Conservation (phyloP, 2,329 filamentous ascomycete genomes). For the Esteya vermicola region DNA sequence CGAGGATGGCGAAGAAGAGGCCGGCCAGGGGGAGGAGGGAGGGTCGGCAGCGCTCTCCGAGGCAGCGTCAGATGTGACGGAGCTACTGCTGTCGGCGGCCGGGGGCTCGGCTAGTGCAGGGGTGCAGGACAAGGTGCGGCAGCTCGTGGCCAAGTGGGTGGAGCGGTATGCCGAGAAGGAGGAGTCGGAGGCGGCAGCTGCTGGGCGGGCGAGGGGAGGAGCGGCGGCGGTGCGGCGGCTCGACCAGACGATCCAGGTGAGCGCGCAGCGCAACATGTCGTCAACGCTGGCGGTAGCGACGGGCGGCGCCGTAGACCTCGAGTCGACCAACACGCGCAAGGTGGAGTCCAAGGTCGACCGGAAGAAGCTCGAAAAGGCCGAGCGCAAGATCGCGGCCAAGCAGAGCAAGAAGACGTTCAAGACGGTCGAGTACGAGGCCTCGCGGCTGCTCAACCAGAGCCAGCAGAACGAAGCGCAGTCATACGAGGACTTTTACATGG, state of each 20-base stretch:
- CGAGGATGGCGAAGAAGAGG: constrained; percentile 30
- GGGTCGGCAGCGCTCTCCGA: constrained; percentile 58
- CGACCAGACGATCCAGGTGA: constrained; percentile 90
- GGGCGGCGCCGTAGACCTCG: constrained; percentile 66
- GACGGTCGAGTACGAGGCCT: constrained; percentile 95
- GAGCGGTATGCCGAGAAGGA: constrained; percentile 67
- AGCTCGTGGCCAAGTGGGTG: constrained; percentile 82
- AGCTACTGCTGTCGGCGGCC: constrained; percentile 84
- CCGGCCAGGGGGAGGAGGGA: constrained; percentile 27
- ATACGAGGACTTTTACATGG: constrained; percentile 99
- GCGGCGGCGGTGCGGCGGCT: constrained; percentile 59
- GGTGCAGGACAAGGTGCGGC: constrained; percentile 64
- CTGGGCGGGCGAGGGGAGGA: constrained; percentile 53
- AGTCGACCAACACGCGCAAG: constrained; percentile 84
- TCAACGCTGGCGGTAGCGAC: constrained; percentile 82
- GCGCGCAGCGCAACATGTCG: constrained; percentile 87
- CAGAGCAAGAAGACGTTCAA: constrained; percentile 98
- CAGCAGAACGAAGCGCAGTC: constrained; percentile 58
- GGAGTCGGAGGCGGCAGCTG: constrained; percentile 33
- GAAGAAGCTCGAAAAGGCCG: constrained; percentile 98
- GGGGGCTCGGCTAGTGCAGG: constrained; percentile 54
- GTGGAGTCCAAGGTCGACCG: constrained; percentile 95
- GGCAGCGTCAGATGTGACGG: constrained; percentile 71
- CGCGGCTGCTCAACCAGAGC: constrained; percentile 69
- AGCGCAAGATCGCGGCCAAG: constrained; percentile 93